Evolutionary conservation across 2,329 filamentous ascomycete genomes (phyloP).

Genomic region (Alternaria angustiovoidea): DNA sequence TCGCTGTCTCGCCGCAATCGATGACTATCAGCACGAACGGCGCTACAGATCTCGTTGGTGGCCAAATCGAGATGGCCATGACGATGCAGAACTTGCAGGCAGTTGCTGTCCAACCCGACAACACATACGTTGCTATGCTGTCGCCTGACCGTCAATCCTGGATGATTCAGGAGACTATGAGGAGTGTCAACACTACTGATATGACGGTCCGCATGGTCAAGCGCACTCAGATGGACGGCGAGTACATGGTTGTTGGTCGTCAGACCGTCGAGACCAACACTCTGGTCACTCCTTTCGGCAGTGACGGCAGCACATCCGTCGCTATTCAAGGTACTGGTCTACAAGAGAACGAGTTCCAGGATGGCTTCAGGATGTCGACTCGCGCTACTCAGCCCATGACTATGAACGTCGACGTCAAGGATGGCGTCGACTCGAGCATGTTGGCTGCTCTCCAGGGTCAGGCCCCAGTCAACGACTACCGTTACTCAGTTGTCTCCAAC

Average conservation of each 20-base stretch:
- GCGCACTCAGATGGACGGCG: constrained; percentile 46
- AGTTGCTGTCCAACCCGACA: constrained; percentile 43
- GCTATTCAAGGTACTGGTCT: constrained; percentile 47
- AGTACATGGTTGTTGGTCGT: constrained; percentile 50
- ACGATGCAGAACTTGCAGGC: constrained; percentile 38
- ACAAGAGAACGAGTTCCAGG: constrained; percentile 50
- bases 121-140: constrained; percentile 49
- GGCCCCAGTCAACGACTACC: constrained; percentile 45
- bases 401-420: constrained; percentile 48
- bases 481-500: constrained; percentile 46
- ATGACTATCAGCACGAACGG: constrained; percentile 49
- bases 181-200: constrained; percentile 49
- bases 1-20: constrained; percentile 43
- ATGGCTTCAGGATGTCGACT: constrained; percentile 50
- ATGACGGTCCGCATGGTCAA: constrained; percentile 50
- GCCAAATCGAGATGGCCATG: constrained; percentile 48
- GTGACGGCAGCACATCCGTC: constrained; percentile 34
- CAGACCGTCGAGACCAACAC: constrained; percentile 48
- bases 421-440: constrained; percentile 46
- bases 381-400: constrained; percentile 47
- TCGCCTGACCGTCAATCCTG: constrained; percentile 49
- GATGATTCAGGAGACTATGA: constrained; percentile 50
- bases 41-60: constrained; percentile 48
- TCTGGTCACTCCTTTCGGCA: constrained; percentile 44
- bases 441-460: constrained; percentile 44